Evolutionary conservation across 2,329 filamentous ascomycete genomes (phyloP).

Genomic region (Ophiostoma montium): DNA sequence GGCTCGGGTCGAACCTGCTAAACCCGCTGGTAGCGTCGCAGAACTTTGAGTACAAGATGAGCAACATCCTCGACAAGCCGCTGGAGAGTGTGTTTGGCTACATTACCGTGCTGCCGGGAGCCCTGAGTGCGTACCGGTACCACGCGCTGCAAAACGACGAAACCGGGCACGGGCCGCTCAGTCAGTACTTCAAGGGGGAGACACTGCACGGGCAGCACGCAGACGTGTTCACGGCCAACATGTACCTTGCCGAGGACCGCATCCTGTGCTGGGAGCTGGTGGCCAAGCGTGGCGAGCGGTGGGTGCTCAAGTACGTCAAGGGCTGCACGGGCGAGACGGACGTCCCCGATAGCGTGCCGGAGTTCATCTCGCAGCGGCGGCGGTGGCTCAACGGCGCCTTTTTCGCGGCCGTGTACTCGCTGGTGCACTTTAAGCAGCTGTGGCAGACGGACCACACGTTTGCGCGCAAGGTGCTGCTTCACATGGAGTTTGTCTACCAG

Average conservation of each 20-base stretch:
- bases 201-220: slow-evolving; percentile 92
- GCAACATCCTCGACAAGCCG: slow-evolving; percentile 95
- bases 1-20: slow-evolving; percentile 69
- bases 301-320: slow-evolving; percentile 97
- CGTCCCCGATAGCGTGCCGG: slow-evolving; percentile 89
- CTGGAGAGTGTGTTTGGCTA: slow-evolving; percentile 96
- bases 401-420: slow-evolving; percentile 94
- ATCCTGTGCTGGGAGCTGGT: slow-evolving; percentile 92
- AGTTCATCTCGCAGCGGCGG: slow-evolving; percentile 92
- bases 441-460: slow-evolving; percentile 88
- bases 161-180: slow-evolving; percentile 85
- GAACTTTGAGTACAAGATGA: slow-evolving; percentile 99
- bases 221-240: slow-evolving; percentile 54
- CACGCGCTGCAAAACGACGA: slow-evolving; percentile 94
- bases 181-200: slow-evolving; percentile 98
- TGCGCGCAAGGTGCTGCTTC: slow-evolving; percentile 75
- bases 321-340: slow-evolving; percentile 94
- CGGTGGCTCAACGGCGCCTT: slow-evolving; percentile 98
- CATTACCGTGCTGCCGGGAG: slow-evolving; percentile 91
- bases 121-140: slow-evolving; percentile 88
- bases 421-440: slow-evolving; percentile 88
- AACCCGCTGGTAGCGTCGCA: slow-evolving; percentile 94
- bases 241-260: slow-evolving; percentile 83
- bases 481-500: slow-evolving; percentile 93
- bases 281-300: slow-evolving; percentile 84